These are phyloP conservation scores for Rauvolfia tetraphylla DNA, from an alignment of 257 asterid species.

Conservation along the genomic window DNA sequence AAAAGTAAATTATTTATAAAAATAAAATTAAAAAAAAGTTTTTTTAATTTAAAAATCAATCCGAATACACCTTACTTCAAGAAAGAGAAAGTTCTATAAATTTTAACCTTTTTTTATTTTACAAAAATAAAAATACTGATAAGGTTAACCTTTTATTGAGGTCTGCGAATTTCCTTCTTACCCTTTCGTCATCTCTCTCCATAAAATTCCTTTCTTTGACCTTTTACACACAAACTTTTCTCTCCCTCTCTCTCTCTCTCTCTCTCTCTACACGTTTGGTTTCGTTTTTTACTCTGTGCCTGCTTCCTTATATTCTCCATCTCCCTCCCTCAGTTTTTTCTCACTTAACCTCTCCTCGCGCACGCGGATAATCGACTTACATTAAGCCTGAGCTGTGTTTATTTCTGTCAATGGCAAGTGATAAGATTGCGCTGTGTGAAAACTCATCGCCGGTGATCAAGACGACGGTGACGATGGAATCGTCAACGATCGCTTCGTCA, in stretches of 20 bases:
- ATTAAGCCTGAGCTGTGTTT: background rate
- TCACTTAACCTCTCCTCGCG: background rate
- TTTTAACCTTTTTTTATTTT: too few species aligned
- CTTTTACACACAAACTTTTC: conserved; percentile 6
- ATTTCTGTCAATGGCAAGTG: conserved; percentile 16
- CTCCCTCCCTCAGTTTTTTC: conserved; percentile 17
- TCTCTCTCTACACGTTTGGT: conserved; percentile 24
- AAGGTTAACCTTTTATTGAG: too few species aligned
- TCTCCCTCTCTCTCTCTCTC: conserved; percentile 20
- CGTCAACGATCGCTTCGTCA: background rate
- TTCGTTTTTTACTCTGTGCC: background rate
- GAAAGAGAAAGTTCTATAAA: too few species aligned
- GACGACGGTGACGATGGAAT: background rate
- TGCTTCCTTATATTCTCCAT: conserved; percentile 10
- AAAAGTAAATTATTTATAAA: too few species aligned
- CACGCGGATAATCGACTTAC: background rate
- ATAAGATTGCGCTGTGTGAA: conserved; percentile 10
- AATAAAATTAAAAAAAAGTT: too few species aligned
- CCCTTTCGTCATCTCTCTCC: conserved; percentile 20
- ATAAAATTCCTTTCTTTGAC: conserved; percentile 39
- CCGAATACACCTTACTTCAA: too few species aligned
- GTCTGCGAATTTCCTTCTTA: background rate
- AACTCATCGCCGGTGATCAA: conserved; percentile 13
- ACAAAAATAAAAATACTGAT: too few species aligned
- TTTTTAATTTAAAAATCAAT: too few species aligned